Percentiles rank a stretch among this genome's conserved stretches.
Evolutionary conservation across 441 rosid genomes (phyloP).

Genomic region (Brassica hybrid): DNA sequence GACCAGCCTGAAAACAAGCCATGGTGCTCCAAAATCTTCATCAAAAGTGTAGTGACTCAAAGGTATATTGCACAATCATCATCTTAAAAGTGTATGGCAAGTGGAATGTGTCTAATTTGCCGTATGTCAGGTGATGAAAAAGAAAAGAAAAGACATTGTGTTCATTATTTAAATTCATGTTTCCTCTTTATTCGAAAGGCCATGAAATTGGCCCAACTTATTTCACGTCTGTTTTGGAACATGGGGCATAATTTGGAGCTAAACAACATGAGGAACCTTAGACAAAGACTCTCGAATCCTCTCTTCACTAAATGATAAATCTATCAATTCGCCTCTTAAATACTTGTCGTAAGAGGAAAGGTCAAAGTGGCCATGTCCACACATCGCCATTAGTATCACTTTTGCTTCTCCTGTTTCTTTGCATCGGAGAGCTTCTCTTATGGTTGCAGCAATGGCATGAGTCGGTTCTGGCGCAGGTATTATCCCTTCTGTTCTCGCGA

Average conservation of each 20-base stretch:
- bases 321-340: conserved; percentile 74
- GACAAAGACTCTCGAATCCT: conserved; percentile 69
- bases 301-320: conserved; percentile 73
- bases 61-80: too few species aligned
- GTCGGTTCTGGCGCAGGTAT: conserved; percentile 95
- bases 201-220: too few species aligned
- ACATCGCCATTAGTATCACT: conserved; percentile 90
- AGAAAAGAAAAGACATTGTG: too few species aligned
- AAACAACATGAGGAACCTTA: conserved; percentile 60
- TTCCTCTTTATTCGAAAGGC: too few species aligned
- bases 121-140: too few species aligned
- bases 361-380: conserved; percentile 98
- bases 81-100: too few species aligned
- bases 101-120: too few species aligned
- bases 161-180: too few species aligned
- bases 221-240: conserved; percentile 15
- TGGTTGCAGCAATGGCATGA: conserved; percentile 94
- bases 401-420: conserved; percentile 80
- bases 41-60: too few species aligned
- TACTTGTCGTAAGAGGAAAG: conserved; percentile 78
- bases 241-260: conserved; percentile 4
- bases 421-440: conserved; percentile 85
- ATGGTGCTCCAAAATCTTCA: too few species aligned
- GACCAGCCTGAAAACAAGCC: too few species aligned
- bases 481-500: conserved; percentile 87